Conservation (phyloP, 331 rosid genomes). For the Dryas integrifolia region DNA sequence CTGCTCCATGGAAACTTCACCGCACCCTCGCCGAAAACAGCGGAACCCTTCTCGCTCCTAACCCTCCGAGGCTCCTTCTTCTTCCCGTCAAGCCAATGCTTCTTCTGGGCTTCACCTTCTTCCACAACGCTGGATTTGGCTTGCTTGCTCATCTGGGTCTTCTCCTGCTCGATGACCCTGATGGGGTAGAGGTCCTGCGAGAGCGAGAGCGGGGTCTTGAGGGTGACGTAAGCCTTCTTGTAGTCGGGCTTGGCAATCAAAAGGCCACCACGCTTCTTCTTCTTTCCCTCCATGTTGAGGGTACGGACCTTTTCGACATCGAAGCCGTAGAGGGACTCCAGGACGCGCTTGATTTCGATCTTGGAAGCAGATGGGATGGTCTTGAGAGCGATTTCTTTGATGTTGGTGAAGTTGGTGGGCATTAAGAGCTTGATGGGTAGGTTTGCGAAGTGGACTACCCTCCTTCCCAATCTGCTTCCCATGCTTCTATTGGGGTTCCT, state of each 20-base stretch:
- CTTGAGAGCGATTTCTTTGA: constrained; percentile 66
- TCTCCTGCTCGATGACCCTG: constrained; percentile 41
- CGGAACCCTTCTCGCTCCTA: constrained; percentile 20
- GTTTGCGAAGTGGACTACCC: constrained; percentile 59
- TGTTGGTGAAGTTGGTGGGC: constrained; percentile 53
- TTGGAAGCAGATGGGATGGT: constrained; percentile 81
- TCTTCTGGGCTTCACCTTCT: constrained; percentile 43
- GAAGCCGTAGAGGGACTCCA: constrained; percentile 66
- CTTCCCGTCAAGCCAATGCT: constrained; percentile 70
- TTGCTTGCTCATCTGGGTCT: constrained; percentile 45
- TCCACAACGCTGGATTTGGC: constrained; percentile 53
- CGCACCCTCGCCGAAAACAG: constrained; percentile 21
- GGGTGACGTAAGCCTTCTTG: constrained; percentile 84
- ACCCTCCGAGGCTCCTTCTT: constrained; percentile 12
- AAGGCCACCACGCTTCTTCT: constrained; percentile 55
- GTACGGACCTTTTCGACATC: constrained; percentile 83
- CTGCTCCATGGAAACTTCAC: constrained; percentile 79
- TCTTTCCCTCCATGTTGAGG: constrained; percentile 77
- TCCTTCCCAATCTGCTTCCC: constrained; percentile 56
- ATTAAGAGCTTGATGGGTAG: constrained; percentile 61
- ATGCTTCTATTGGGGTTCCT: constrained; percentile 1
- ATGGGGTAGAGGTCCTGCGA: constrained; percentile 49
- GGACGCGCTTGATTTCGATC: constrained; percentile 66
- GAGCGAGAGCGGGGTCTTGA: constrained; percentile 51
- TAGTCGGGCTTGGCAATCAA: constrained; percentile 65